Percentiles rank a stretch among this genome's conserved stretches.
Conservation (phyloP, 805 yeast genomes). For the Lipomyces yamanashiensis region DNA sequence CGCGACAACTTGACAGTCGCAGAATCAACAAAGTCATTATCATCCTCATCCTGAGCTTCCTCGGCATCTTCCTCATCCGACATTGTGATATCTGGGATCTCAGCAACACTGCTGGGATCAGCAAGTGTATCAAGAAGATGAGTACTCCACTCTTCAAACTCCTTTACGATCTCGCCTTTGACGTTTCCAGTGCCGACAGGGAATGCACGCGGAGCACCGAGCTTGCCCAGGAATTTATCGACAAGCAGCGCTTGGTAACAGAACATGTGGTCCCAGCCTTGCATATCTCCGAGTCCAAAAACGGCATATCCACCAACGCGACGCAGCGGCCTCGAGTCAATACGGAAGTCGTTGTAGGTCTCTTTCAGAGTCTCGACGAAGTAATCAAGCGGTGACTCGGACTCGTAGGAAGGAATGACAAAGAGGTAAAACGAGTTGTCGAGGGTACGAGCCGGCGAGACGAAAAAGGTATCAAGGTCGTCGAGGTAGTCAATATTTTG, state of each 20-base stretch:
- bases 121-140: slow-evolving; percentile 62
- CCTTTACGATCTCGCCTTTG: slow-evolving; percentile 62
- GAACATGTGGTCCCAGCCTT: slow-evolving; percentile 80
- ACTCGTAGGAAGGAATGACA: slow-evolving; percentile 87
- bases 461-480: slow-evolving; percentile 82
- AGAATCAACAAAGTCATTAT: slow-evolving; percentile 32
- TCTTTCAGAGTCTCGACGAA: slow-evolving; percentile 80
- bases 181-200: slow-evolving; percentile 85
- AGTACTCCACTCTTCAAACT: slow-evolving; percentile 68
- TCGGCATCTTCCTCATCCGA: slow-evolving; percentile 54
- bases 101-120: slow-evolving; percentile 65
- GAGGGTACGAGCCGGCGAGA: slow-evolving; percentile 55
- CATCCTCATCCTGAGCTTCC: slow-evolving; percentile 47
- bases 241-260: slow-evolving; percentile 83
- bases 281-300: slow-evolving; percentile 84
- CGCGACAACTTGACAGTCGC: slow-evolving; percentile 30
- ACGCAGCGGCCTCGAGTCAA: slow-evolving; percentile 78
- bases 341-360: slow-evolving; percentile 80
- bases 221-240: slow-evolving; percentile 73
- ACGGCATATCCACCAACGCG: slow-evolving; percentile 79
- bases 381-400: slow-evolving; percentile 89
- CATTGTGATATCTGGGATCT: slow-evolving; percentile 61
- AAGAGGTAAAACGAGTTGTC: slow-evolving; percentile 59
- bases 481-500: slow-evolving; percentile 76
- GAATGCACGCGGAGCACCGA: slow-evolving; percentile 84